phyloP scores from a whole-genome alignment of 75 land plant species.

The Pinus tabuliformis region DNA sequence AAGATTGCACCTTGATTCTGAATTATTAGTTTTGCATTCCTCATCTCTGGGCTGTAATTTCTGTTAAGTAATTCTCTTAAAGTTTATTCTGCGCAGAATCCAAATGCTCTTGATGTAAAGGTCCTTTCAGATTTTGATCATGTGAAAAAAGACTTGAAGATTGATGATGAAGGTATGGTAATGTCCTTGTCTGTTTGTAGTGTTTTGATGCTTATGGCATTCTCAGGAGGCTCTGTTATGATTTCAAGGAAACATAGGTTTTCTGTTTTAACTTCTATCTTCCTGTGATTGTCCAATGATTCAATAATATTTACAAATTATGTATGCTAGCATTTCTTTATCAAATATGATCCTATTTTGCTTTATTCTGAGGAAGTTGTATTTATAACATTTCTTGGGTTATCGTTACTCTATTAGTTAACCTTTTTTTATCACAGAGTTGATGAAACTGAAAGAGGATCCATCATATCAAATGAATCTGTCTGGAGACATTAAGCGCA shows the following conservation, averaged over 20 bases:
- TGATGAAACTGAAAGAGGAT: conserved; percentile 60
- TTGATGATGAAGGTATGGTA: conserved; percentile 87
- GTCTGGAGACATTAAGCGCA: conserved; percentile 85
- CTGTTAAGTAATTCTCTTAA: conserved; percentile 1
- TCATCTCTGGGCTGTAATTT: background rate
- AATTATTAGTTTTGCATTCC: background rate
- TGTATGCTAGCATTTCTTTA: background rate
- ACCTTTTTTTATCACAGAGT: conserved; percentile 31
- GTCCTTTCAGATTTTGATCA: conserved; percentile 90
- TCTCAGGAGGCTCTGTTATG: background rate
- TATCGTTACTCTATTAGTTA: background rate
- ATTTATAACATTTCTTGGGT: background rate
- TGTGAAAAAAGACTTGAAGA: conserved; percentile 65
- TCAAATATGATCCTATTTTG: background rate
- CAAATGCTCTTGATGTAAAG: conserved; percentile 82
- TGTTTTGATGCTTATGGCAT: background rate
- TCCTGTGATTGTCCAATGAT: background rate
- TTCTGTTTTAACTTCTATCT: background rate
- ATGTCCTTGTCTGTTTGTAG: background rate
- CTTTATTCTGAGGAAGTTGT: background rate
- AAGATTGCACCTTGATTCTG: background rate
- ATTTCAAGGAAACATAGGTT: background rate
- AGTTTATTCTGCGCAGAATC: conserved; percentile 56
- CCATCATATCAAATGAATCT: conserved; percentile 78
- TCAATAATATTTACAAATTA: background rate